Base-by-base conservation (phyloP, 2,329 filamentous ascomycete species). In the Hypoxylon rubiginosum region DNA sequence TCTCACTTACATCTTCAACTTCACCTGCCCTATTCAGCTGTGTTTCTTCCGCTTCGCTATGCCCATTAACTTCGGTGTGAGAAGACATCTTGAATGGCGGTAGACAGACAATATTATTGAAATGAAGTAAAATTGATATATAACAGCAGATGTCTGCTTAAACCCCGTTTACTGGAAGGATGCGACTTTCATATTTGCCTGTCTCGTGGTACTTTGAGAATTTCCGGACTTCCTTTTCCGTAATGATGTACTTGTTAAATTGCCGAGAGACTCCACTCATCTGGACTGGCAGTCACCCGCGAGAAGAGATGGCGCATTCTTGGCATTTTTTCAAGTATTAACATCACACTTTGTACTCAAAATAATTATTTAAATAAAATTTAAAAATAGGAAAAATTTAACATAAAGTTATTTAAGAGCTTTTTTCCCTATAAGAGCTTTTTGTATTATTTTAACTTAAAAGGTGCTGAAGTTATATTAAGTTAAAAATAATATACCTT, bases 1-100 rank as follows among this genome's bases (percentile, higher is more conserved):
- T 15, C 17, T 24, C 32, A 76, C 82, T 79, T 74, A 83, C 83
- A 77, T 85, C 82, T 50, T 83, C 78, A 41, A 82, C 77, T 68
- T 85, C 83, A 55, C 78, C 79, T 30, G 82, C 82, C 63, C 82
- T 77, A 59, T 80, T 74, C 41, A 81, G 50, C 21, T 58, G 39
- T 9, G 63, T 26, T 45, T 68, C 60, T 1, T 24, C 19, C 30
- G 41, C 7, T 41, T 50, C 32, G n/a, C 60, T 64, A 8, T 41
- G 55, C 10, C 61, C 70, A 50, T 71, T 64, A 19, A 51, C 43
- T 53, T 50, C 1, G 8, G 49, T n/a, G n/a, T 61, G 19, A 34
- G 58, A 55, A 46, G 61, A 63, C 60, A 66, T 67, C 9, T 52
- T 26, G 21, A 48, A 46, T 28, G 21, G 15, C 4, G 54, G 28